Evolutionary conservation across 257 asterid species (phyloP).

Genomic region (Verbascum thapsus): DNA sequence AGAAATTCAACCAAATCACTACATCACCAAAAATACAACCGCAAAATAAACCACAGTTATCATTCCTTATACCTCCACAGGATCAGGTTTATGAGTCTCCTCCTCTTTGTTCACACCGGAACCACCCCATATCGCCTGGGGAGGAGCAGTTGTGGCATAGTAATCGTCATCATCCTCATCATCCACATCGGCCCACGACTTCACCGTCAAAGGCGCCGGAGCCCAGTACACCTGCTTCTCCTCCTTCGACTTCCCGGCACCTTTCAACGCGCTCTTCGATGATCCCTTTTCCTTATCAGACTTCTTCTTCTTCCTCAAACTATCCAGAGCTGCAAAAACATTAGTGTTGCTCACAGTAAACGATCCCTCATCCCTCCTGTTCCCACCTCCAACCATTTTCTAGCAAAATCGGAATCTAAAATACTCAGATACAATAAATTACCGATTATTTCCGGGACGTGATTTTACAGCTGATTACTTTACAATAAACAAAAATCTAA

Average conservation of each 20-base stretch:
- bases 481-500: slow-evolving; percentile 10
- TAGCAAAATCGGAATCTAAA: neutral
- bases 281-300: slow-evolving; percentile 60
- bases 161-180: slow-evolving; percentile 81
- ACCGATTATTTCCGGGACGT: slow-evolving; percentile 4
- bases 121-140: slow-evolving; percentile 57
- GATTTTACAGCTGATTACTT: slow-evolving; percentile 10
- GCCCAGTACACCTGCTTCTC: slow-evolving; percentile 66
- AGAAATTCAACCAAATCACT: slow-evolving; percentile 1
- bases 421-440: slow-evolving; percentile 17
- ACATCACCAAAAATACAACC: neutral
- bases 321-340: slow-evolving; percentile 81
- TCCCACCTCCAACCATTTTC: slow-evolving; percentile 77
- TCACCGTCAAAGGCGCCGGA: slow-evolving; percentile 66
- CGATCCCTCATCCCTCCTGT: slow-evolving; percentile 66
- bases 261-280: slow-evolving; percentile 35
- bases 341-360: slow-evolving; percentile 56
- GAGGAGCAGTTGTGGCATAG: slow-evolving; percentile 84
- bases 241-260: slow-evolving; percentile 40
- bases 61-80: slow-evolving; percentile 54
- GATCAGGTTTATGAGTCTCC: slow-evolving; percentile 41
- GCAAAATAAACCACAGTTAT: neutral
- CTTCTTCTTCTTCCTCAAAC: slow-evolving; percentile 71
- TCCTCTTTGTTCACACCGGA: slow-evolving; percentile 36
- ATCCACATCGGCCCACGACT: slow-evolving; percentile 83